Percentiles rank a stretch among this genome's conserved stretches.
phyloP scores from a whole-genome alignment of 345 rosid genomes.

The Acer saccharum region DNA sequence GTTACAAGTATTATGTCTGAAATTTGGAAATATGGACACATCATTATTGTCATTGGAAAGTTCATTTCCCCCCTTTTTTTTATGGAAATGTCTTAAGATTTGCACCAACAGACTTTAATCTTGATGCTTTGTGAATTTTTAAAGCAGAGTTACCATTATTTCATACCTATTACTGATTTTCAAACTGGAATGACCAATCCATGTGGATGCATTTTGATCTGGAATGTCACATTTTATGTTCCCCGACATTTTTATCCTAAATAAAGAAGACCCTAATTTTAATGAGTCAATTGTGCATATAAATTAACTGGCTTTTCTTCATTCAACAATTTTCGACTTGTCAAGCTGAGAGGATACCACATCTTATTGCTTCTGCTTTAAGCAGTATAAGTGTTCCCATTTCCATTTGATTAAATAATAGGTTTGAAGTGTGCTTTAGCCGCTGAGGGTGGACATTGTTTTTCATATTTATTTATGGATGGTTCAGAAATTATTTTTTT shows the following conservation, averaged over 20 bases:
- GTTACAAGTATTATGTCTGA: neutral
- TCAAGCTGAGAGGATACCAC: neutral
- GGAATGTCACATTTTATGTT: neutral
- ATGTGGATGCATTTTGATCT: neutral
- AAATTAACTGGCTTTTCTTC: neutral
- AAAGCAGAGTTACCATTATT: neutral
- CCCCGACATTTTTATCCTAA: neutral
- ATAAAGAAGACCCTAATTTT: neutral
- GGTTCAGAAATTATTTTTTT: neutral
- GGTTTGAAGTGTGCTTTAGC: constrained; percentile 4
- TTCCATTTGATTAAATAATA: neutral
- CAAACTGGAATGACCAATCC: neutral
- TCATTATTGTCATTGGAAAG: neutral
- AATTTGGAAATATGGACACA: neutral
- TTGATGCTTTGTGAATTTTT: neutral
- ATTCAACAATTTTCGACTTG: neutral
- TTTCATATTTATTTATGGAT: constrained; percentile 3
- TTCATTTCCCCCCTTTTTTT: neutral
- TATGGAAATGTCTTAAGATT: neutral
- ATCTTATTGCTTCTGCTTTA: neutral
- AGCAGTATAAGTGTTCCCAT: neutral
- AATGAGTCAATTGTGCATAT: neutral
- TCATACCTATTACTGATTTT: neutral
- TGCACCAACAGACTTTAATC: neutral
- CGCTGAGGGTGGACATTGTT: neutral